These are phyloP conservation scores for Alternaria hordeiaustralica DNA, from an alignment of 2,329 filamentous ascomycete species.

Conservation along the genomic window DNA sequence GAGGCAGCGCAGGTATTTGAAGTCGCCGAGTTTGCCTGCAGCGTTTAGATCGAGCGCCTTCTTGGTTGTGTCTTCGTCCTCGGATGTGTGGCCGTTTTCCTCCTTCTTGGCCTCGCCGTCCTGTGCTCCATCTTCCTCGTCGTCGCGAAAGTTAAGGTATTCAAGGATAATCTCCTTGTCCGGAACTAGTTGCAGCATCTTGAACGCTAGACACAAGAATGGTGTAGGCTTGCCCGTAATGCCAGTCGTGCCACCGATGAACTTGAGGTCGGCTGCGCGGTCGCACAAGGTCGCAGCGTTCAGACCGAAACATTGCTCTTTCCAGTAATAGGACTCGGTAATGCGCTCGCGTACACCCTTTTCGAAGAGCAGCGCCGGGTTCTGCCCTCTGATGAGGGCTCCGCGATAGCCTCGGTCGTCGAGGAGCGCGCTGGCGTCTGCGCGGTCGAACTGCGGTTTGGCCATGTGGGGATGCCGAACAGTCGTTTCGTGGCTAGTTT, in stretches of 20 bases:
- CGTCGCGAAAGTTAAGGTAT: constrained; percentile 69
- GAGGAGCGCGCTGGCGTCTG: constrained; percentile 78
- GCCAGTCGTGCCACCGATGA: constrained; percentile 88
- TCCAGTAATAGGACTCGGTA: constrained; percentile 95
- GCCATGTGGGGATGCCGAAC: constrained; percentile 21
- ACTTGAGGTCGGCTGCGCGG: constrained; percentile 82
- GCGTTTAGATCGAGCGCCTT: constrained; percentile 37
- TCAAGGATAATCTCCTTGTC: constrained; percentile 78
- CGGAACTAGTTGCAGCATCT: constrained; percentile 87
- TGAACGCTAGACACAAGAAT: constrained; percentile 93
- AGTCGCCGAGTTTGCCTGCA: constrained; percentile 50
- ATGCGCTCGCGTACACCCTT: constrained; percentile 96
- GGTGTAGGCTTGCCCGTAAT: constrained; percentile 84
- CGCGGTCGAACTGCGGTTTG: constrained; percentile 66
- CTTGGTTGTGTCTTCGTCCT: constrained; percentile 8
- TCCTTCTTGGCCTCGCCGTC: constrained; percentile 47
- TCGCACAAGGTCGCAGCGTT: constrained; percentile 84
- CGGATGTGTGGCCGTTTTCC: constrained; percentile 5
- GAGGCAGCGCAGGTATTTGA: constrained; percentile 83
- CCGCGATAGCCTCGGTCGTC: constrained; percentile 87
- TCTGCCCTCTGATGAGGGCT: constrained; percentile 82
- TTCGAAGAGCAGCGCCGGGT: constrained; percentile 94
- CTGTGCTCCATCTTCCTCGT: constrained; percentile 27
- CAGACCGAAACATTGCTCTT: constrained; percentile 96
- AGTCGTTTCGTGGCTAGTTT: background rate